Evolutionary conservation across 495 filamentous ascomycete genomes (phyloP), one percentile per base, ranked within the genome.

Genomic region (Penicillium antarcticum): DNA sequence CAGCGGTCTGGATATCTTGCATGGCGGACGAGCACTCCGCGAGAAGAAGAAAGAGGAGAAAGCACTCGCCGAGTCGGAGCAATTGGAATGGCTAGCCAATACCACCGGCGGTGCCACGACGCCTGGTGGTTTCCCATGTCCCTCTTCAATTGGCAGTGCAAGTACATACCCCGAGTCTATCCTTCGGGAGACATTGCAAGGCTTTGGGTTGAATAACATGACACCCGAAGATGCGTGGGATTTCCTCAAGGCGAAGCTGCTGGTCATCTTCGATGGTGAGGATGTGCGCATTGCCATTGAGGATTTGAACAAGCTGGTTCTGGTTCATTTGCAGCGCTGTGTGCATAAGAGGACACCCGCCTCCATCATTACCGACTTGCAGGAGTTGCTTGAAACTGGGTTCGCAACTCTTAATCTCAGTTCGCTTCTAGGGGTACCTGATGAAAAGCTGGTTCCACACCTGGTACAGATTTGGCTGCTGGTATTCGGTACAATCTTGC

Each of bases 401-500:
- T 97, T 97, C 66, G 72, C 79, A 10, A 87, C 84, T 5, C 76
- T 97, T n/a, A 91, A 96, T 53, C 86, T 91, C 49, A 88, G 62
- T 45, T 61, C 87, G 0, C 71, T 97, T 13, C 76, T 83, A 4
- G 83, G 82, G 7, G 80, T 89, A 0, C 79, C 88, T 0, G 92
- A 97, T 56, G 91, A 96, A 36, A 81, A 83, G 42, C 73, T 96
- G 11, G 88, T 96, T 21, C 87, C 89, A 0, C 80, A 87, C 56
- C 78, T 99, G 2, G 92, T 96, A 6, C 90, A 96, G 58, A 83
- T 95, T 58, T 99, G 95, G 95, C 81, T 92, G 34, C 79, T 92
- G 37, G 88, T 95, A 2, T 97, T 96, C 59, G 88, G 89, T 7
- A 88, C 78, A 16, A 87, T 97, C 40, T 70, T 97, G 11, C 95